Evolutionary conservation across 805 yeast species (phyloP).

Genomic region (Lipomyces mesembrius): DNA sequence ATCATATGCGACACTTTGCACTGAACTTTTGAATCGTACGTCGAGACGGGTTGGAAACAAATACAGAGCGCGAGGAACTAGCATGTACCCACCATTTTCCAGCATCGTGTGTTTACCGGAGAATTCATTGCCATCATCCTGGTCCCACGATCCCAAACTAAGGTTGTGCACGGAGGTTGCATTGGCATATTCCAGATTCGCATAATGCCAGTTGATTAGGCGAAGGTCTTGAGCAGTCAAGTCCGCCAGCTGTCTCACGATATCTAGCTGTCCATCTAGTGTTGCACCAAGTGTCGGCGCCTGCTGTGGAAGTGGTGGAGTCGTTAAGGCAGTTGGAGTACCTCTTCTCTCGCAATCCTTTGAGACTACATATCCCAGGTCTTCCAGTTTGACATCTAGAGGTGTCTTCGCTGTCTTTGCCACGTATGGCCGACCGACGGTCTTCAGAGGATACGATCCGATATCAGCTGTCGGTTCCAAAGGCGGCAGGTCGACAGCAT

Average conservation of each 20-base stretch:
- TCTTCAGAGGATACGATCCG: conserved; percentile 9
- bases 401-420: conserved; percentile 15
- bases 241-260: conserved; percentile 44
- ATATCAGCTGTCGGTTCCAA: conserved; percentile 36
- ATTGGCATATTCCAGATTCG: conserved; percentile 49
- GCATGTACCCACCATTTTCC: conserved; percentile 46
- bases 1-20: conserved; percentile 48
- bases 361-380: conserved; percentile 32
- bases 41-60: conserved; percentile 48
- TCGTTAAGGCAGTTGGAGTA: conserved; percentile 36
- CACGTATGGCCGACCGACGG: conserved; percentile 11
- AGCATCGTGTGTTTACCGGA: conserved; percentile 49
- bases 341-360: not conserved
- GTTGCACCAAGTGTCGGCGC: conserved; percentile 48
- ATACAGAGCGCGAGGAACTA: conserved; percentile 48
- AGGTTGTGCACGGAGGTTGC: conserved; percentile 47
- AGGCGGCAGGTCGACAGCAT: conserved; percentile 43
- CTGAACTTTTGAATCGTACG: conserved; percentile 49
- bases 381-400: conserved; percentile 24
- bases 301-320: conserved; percentile 46
- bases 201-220: conserved; percentile 49
- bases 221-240: conserved; percentile 46
- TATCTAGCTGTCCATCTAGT: conserved; percentile 44
- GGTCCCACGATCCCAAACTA: conserved; percentile 50
- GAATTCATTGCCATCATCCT: conserved; percentile 49